Conservation (phyloP, 768 basidiomycete genomes). For the Scleroderma citrinum region DNA sequence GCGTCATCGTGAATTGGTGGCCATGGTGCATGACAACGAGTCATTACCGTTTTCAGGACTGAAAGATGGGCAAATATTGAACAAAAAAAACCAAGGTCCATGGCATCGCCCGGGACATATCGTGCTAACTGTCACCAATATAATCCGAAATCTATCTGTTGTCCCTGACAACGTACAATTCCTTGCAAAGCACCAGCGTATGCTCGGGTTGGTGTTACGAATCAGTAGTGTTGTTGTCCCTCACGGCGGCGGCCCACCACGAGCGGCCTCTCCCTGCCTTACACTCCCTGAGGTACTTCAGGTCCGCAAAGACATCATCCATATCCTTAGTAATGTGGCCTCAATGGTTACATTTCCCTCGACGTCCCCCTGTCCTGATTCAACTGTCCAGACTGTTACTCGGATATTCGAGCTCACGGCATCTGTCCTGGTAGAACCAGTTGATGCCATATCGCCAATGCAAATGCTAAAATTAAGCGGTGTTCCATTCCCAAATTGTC, state of each 20-base stretch:
- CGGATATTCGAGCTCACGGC: conserved; percentile 62
- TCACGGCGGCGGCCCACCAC: conserved; percentile 25
- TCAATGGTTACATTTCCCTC: conserved; percentile 43
- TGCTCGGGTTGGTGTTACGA: conserved; percentile 63
- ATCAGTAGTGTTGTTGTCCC: conserved; percentile 48
- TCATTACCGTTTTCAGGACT: conserved; percentile 56
- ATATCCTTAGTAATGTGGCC: conserved; percentile 61
- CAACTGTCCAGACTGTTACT: conserved; percentile 43
- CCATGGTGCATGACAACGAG: conserved; percentile 51
- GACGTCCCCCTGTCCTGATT: conserved; percentile 33
- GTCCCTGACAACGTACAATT: conserved; percentile 63
- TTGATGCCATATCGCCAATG: conserved; percentile 59
- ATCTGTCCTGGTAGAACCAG: conserved; percentile 68
- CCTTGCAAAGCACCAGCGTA: conserved; percentile 57
- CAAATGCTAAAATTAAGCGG: conserved; percentile 52
- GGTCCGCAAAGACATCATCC: conserved; percentile 72
- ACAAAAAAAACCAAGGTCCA: conserved; percentile 47
- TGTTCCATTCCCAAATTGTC: conserved; percentile 34
- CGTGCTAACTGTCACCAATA: conserved; percentile 64
- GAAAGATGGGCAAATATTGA: conserved; percentile 38
- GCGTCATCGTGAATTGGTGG: conserved; percentile 64
- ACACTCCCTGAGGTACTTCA: conserved; percentile 66
- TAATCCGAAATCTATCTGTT: conserved; percentile 83
- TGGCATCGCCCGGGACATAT: conserved; percentile 59
- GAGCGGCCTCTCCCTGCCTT: conserved; percentile 50